Percentiles rank a stretch among this genome's conserved stretches.
Conservation (phyloP, 345 rosid genomes). For the Eucalyptus lansdowneana region DNA sequence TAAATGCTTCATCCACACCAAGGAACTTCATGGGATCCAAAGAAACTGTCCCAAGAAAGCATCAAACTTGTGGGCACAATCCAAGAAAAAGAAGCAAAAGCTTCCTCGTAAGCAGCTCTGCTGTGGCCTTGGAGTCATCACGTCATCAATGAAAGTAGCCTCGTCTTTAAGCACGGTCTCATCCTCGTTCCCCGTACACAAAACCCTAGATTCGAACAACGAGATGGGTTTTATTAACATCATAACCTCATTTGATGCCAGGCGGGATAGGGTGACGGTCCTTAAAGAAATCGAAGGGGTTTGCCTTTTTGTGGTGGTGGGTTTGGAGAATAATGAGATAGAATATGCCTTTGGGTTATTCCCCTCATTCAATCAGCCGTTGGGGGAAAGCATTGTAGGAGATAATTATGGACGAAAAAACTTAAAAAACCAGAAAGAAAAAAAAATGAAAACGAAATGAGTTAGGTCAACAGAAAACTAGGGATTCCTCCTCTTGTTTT, state of each 20-base stretch:
- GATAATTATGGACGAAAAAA: background rate
- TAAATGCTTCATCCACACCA: background rate
- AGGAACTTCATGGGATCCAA: background rate
- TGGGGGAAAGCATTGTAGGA: background rate
- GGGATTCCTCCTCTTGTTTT: background rate
- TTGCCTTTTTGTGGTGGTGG: background rate
- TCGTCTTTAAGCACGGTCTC: background rate
- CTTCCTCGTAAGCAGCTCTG: background rate
- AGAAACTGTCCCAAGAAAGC: background rate
- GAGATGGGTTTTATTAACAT: background rate
- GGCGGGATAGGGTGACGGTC: background rate
- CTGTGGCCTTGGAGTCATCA: background rate
- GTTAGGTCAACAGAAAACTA: background rate
- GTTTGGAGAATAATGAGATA: background rate
- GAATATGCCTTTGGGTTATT: background rate
- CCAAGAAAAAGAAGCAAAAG: background rate
- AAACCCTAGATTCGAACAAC: background rate
- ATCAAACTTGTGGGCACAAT: background rate
- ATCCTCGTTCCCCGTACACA: background rate
- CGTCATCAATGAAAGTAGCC: background rate
- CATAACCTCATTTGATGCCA: background rate
- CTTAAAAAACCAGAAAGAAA: background rate
- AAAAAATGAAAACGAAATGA: background rate
- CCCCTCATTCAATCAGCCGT: background rate
- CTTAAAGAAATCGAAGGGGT: background rate